These are phyloP conservation scores for Pelargonium nanum DNA, from an alignment of 345 rosid genomes.

Conservation along the genomic window DNA sequence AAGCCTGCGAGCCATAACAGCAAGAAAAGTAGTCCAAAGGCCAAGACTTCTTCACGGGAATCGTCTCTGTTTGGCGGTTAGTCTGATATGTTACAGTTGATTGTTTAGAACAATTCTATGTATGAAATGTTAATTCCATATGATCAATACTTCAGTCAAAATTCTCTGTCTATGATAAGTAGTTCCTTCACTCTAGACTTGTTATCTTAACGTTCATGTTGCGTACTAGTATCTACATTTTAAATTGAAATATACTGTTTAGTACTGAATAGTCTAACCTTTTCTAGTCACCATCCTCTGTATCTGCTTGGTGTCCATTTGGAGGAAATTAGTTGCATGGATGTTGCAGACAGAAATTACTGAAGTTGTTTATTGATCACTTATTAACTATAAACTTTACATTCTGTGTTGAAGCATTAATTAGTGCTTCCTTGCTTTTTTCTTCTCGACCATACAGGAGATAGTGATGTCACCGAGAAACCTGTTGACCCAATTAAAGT, in stretches of 20 bases:
- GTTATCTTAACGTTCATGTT: neutral
- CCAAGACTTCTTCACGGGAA: constrained; percentile 70
- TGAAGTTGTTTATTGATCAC: neutral
- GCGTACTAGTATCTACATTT: neutral
- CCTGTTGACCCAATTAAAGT: constrained; percentile 74
- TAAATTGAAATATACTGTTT: too few relatives aligned
- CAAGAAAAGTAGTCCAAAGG: constrained; percentile 85
- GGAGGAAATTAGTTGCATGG: neutral
- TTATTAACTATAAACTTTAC: neutral
- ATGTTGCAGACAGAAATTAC: neutral
- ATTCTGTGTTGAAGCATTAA: neutral
- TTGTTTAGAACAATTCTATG: neutral
- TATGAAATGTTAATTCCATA: neutral
- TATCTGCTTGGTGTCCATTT: neutral
- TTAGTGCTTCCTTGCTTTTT: too few relatives aligned
- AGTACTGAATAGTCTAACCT: too few relatives aligned
- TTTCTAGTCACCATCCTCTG: too few relatives aligned
- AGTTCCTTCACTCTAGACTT: neutral
- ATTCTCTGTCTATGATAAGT: too few relatives aligned
- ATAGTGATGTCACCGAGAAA: constrained; percentile 64
- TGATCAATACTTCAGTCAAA: too few relatives aligned
- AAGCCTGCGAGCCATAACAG: constrained; percentile 47
- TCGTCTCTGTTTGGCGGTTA: constrained; percentile 84
- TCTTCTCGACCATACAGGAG: constrained; percentile 42
- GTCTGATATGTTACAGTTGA: constrained; percentile 8